A percentile compares a stretch with the other conserved stretches of the same genome.
Conservation (phyloP, 2,329 filamentous ascomycete species). For the Aspergillus fructus region DNA sequence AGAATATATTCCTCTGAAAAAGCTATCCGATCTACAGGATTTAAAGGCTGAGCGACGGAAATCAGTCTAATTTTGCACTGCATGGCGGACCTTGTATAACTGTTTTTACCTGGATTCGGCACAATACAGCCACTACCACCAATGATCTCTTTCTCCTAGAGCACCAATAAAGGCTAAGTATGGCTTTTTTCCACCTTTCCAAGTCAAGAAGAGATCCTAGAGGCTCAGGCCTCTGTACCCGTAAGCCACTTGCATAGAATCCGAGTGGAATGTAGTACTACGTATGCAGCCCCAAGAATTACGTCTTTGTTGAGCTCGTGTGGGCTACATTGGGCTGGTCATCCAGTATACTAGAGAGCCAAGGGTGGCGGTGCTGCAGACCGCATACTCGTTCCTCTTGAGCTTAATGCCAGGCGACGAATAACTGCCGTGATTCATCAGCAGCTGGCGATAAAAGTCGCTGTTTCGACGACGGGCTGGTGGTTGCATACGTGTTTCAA, state of each 20-base stretch:
- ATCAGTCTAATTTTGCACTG: conserved; percentile 7
- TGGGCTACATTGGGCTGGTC: no score
- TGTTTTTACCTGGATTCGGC: not conserved
- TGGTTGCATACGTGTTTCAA: conserved; percentile 12
- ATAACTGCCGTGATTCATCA: not conserved
- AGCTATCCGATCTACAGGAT: conserved; percentile 8
- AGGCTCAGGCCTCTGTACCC: no score
- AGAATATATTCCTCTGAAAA: conserved; percentile 20
- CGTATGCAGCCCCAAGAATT: not conserved
- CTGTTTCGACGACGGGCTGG: not conserved
- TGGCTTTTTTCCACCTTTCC: not conserved
- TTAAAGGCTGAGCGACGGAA: conserved; percentile 10
- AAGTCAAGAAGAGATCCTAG: not conserved
- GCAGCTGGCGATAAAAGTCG: not conserved
- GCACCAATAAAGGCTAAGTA: not conserved
- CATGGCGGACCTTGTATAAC: not conserved
- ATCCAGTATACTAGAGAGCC: not conserved
- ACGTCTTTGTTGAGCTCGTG: not conserved
- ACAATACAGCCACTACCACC: not conserved
- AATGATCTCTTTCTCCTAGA: not conserved
- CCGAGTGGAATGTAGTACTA: not conserved
- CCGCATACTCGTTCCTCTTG: conserved; percentile 1
- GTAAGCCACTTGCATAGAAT: not conserved
- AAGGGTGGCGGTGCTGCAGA: conserved; percentile 17
- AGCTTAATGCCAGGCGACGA: conserved; percentile 10